Base-by-base conservation (phyloP, 371 early-diverging fungal genomes). In the Rhizopus stolonifer region DNA sequence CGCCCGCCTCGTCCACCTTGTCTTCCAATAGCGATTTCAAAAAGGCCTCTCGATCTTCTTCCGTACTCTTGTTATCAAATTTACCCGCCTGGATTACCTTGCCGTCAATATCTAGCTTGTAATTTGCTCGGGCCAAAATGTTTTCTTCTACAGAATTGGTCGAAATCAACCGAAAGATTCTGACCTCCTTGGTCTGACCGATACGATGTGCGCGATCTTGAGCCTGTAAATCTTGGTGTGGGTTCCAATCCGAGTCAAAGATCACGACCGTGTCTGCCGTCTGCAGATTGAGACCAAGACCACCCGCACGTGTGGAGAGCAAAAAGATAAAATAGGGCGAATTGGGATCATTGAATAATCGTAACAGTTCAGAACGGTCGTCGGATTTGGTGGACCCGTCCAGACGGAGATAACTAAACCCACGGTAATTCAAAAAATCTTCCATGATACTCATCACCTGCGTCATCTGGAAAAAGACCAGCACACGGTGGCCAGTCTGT, bases 381-480 rank as follows among this genome's bases (percentile, higher is more conserved):
- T 96, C 95, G 22, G 93, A 61, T 69, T 96, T 95, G 10, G 94
- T 93, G 19, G 89, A 86, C 21, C 99, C 99, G 70, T 99, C 99
- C 23, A 99, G 72, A 21, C 99, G 87, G 58, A 99, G 74, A 66
- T 91, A 94, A 36, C 80, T 77, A 63, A 82, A 88, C 0, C 85
- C 85, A 22, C 91, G 86, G 40, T 82, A 88, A 18, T 81, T 78
- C 55, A 95, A 76, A 68, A 90, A 99, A 65, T 99, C 96, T 59
- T 95, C 97, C 84, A 99, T 88, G 48, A 99, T 95, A 59, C 90
- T 91, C 90, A 99, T 91, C 60, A 99, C 90, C 56, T 86, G 81
- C 1, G 99, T 99, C 99, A 99, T 99, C 80, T 99, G 99, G 82
- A 97, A 98, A 67, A 99, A 99, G 61, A 99, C 95, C 47, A 99